Base-by-base conservation (phyloP, 495 filamentous ascomycete genomes). In the Staphylotrichum longicolle region DNA sequence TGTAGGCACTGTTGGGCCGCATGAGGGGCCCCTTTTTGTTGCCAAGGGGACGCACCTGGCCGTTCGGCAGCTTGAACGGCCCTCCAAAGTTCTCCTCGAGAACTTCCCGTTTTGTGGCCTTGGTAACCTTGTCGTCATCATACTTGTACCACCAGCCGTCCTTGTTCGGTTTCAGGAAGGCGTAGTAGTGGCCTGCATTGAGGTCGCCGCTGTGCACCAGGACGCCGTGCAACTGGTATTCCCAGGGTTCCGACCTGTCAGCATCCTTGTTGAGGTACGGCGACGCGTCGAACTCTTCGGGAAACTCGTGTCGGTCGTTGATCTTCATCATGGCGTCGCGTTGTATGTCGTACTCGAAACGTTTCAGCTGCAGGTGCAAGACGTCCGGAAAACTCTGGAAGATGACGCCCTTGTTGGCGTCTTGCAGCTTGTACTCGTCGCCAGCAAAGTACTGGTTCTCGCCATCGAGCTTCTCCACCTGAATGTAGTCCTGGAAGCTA, bases 171-270 rank as follows among this genome's bases (percentile, higher is more conserved):
- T 95, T 97, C 63, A 99, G 72, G 74, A 96, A 99, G 2, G 94
- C 94, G 72, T 98, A 99, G 75, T 99, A 99, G 73, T 99, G 94
- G n/a, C 94, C 94, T 11, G 95, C 93, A 73, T 98, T 96, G 44
- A 96, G 81, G 68, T 97, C 94, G 52, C 94, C 94, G 64, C 91
- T 96, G 69, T 99, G 94, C 4, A 99, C 94, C 50, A 99, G 78
- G 10, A 99, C 94, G 63, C 94, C 93, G 70, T 98, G 94, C 15
- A 99, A 77, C 69, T 96, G 85, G 72, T 98, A 99, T 54, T 85
- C 78, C 83, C 91, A 97, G 2, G 93, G 80, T 69, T 97, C 92
- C 8, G 89, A 93, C 67, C 78, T 88, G 68, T 98, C 94, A 10
- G 92, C 93, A 41, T 91, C 87, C 15, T 88, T 85, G 52, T 91